A percentile compares a stretch with the other conserved stretches of the same genome.
phyloP scores from a whole-genome alignment of 306 rosid genomes.

The Sicyos edulis region DNA sequence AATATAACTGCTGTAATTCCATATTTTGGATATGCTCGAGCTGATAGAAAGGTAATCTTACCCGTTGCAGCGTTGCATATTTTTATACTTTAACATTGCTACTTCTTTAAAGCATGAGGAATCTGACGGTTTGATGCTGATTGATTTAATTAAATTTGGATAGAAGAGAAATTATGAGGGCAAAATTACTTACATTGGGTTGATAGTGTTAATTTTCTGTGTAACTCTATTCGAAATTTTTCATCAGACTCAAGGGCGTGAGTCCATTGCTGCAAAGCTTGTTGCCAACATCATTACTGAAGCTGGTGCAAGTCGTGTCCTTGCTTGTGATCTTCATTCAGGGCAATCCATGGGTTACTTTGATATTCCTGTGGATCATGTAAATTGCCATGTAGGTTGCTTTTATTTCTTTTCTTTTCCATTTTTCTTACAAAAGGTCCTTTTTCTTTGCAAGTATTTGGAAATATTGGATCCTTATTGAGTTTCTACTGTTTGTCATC shows the following conservation, averaged over 20 bases:
- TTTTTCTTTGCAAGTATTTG: not conserved
- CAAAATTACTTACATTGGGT: not conserved
- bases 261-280: conserved; percentile 96
- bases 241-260: conserved; percentile 85
- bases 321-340: conserved; percentile 97
- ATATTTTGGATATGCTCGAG: conserved; percentile 96
- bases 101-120: not conserved
- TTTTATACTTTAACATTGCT: too few relatives aligned
- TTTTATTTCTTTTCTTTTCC: not conserved
- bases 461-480: conserved; percentile 22
- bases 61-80: not conserved
- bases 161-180: not conserved
- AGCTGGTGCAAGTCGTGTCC: conserved; percentile 97
- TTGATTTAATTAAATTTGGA: not conserved
- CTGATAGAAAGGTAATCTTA: conserved; percentile 78
- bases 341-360: conserved; percentile 99
- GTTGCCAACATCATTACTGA: conserved; percentile 86
- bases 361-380: conserved; percentile 97
- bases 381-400: conserved; percentile 66
- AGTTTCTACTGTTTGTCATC: conserved; percentile 30
- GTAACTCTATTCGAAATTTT: not conserved
- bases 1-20: conserved; percentile 90
- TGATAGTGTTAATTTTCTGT: not conserved
- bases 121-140: not conserved
- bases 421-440: not conserved